phyloP scores from a whole-genome alignment of 371 early-diverging fungal species.

The Rhizopus microsporus region DNA sequence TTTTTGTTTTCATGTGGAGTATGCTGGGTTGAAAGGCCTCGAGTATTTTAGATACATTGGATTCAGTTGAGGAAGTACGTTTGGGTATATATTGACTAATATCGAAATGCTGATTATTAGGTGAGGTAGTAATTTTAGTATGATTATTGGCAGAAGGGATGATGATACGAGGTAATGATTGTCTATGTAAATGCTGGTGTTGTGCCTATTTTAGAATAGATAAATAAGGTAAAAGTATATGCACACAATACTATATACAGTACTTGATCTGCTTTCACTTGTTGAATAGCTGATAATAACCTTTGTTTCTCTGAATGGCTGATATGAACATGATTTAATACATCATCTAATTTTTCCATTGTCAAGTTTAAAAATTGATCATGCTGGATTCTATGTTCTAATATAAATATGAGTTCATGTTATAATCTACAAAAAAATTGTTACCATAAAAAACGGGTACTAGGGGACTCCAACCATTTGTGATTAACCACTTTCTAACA shows the following conservation, averaged over 20 bases:
- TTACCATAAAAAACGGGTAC: slow-evolving; percentile 16
- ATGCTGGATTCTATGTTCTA: slow-evolving; percentile 22
- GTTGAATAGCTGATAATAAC: slow-evolving; percentile 18
- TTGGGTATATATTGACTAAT: slow-evolving; percentile 33
- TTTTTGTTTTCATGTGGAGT: background rate
- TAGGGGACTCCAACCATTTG: slow-evolving; percentile 16
- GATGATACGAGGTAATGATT: slow-evolving; percentile 10
- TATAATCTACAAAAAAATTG: background rate
- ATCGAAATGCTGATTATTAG: slow-evolving; percentile 14
- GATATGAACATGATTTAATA: slow-evolving; percentile 10
- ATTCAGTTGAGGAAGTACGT: slow-evolving; percentile 27
- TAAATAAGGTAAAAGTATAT: background rate
- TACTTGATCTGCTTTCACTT: slow-evolving; percentile 22
- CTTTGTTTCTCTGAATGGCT: slow-evolving; percentile 13
- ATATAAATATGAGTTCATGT: background rate
- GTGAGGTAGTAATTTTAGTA: background rate
- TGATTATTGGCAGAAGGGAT: slow-evolving; percentile 11
- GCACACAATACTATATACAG: background rate
- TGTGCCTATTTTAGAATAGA: background rate
- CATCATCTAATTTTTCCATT: slow-evolving; percentile 12
- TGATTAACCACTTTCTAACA: slow-evolving; percentile 18
- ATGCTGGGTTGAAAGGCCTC: slow-evolving; percentile 23
- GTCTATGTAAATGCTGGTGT: background rate
- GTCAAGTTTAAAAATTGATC: slow-evolving; percentile 21
- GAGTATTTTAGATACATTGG: slow-evolving; percentile 20